Base-by-base conservation (phyloP, 2,329 filamentous ascomycete genomes). In the Ophiostoma australiae region DNA sequence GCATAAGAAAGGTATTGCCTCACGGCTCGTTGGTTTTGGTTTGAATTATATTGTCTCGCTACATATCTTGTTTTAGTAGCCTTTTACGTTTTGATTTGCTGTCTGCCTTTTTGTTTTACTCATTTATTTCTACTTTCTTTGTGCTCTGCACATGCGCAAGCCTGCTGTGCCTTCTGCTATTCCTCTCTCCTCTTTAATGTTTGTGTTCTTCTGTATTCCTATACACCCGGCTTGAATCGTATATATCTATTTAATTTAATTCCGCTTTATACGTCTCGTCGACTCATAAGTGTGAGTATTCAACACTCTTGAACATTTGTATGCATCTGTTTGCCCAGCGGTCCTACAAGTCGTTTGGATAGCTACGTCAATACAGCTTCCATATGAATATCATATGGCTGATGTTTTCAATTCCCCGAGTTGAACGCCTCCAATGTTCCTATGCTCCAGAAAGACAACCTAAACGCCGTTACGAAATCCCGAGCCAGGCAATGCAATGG, bases 1-100 rank as follows among this genome's bases (percentile, higher is more conserved):
- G 72, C 68, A 75, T 73, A 78, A 76, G 74, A 77, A 74, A 73
- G 76, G 72, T 72, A 72, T 73, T 70, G 77, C 76, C 77, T 78
- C 77, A 74, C 77, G 77, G 77, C 77, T 75, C 69, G 70, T 71
- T 72, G 48, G 20, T 66, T 72, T 69, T 65, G 27, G 66, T 73
- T 74, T 58, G 67, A 65, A 70, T 41, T 72, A 69, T 71, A 44
- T 41, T 27, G 70, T 69, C 55, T 70, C 15, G 15, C 5, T 68
- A 33, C 65, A 31, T 31, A 31, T 31, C 69, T 27, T 52, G 27
- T 39, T 65, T 68, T 20, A n/a, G 39, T 48, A 33, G 37, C n/a
- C 20, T 58, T 69, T 65, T 11, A n/a, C 65, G 27, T 39, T 39
- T 27, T 55, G 23, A 8, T 27, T 66, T 71, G 41, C 68, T 35